Base-by-base conservation (phyloP, 805 yeast species). In the Nakazawaea ernobii region DNA sequence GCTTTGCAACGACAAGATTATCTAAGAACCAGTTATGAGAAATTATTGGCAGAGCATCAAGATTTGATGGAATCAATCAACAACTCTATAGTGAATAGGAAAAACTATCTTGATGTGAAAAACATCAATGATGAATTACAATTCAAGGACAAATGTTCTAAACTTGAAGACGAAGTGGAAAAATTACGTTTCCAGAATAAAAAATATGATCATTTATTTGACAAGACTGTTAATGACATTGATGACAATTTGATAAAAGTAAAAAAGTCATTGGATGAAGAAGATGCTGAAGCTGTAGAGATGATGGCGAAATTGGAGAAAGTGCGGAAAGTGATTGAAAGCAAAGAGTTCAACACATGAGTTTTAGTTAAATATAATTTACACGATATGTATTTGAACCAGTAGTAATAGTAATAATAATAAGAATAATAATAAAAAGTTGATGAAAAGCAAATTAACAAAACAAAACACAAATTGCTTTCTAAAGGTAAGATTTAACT, bases 21-120 rank as follows among this genome's bases (percentile, higher is more conserved):
- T 20, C 29, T 47, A n/a, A 33, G 26, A 6, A 8, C 30, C 2
- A 33, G 33, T 14, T 47, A 47, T 39, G 44, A 42, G 30, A 42
- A 43, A 26, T 28, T 47, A 13, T 29, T 47, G 11, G n/a, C 10
- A 5, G 46, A 47, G 33, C 43, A 42, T 14, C 44, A 47, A 20
- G 50, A 47, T 17, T 43, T 47, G 33, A 11, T 47, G 39, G 41
- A 32, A 3, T 47, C 50, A 13, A 43, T 47, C n/a, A 42, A 47
- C 9, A 47, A 35, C 33, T 42, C 46, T 7, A 26, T 47, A 15
- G 20, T 33, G 29, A 47, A 39, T 15, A 47, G 47, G 32, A 47
- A 42, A 14, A 8, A 32, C 8, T 47, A 17, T 28, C 26, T 42
- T 2, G 43, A 42, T 13, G 32, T 32, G 38, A 46, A 42, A 29